Base-by-base conservation (phyloP, 805 yeast species). In the Naumovozyma castellii region DNA sequence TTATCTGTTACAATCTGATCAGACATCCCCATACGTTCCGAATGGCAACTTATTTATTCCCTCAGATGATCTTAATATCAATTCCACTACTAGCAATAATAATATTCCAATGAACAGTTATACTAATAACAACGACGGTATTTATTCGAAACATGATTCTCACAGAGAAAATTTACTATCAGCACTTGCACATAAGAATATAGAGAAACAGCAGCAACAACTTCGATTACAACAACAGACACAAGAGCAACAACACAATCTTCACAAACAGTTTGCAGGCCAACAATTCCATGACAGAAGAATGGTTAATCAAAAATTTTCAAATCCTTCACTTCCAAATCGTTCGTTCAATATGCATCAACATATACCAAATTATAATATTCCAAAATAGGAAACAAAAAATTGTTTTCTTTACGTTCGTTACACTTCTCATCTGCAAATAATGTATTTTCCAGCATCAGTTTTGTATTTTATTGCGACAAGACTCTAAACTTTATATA, bases 131-230 rank as follows among this genome's bases (percentile, higher is more conserved):
- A 34, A 35, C 15, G 34, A 35, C 5, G 22, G 30, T 12, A 14
- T 30, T 9, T 37, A 22, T 18, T n/a, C n/a, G 18, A 14, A 33
- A 37, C 18, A 37, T 37, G 10, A 33, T 28, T 25, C 44, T 34
- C 10, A 48, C 34, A 45, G 45, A 35, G 54, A 50, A 16, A 46
- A 47, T 37, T 28, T 51, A 35, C 31, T 49, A 33, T 42, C 51
- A 1, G 12, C 47, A 20, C 38, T 51, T 38, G 50, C 53, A 13
- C 43, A 48, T 32, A 49, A 47, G 35, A 49, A 44, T 34, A 35
- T 50, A 20, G 51, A 51, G 30, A 47, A 45, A 33, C 56, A 52
- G 34, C 53, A 53, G 33, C 43, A 43, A 35, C 49, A 49, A 37
- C 45, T 42, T 27, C 48, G 46, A 31, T 43, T 41, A 18, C 36